phyloP scores from a whole-genome alignment of 148 eudicot genomes.

The Amaranthus hypochondriacus region DNA sequence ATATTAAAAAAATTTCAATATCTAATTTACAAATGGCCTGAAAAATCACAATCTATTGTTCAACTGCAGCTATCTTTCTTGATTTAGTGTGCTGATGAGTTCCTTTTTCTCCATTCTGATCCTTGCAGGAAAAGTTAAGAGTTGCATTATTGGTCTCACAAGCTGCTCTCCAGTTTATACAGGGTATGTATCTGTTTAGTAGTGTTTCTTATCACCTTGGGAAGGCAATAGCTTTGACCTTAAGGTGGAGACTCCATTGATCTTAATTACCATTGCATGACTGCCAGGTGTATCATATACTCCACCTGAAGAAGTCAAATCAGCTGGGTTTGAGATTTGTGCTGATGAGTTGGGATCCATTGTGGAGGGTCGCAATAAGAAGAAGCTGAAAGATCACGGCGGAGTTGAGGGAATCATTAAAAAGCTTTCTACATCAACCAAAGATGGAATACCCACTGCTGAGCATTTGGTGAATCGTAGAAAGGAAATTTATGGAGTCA shows the following conservation, averaged over 20 bases:
- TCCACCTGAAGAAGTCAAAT: constrained; percentile 65
- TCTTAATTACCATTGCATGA: constrained; percentile 5
- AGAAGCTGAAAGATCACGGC: constrained; percentile 65
- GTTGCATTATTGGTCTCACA: constrained; percentile 79
- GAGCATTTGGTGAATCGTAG: constrained; percentile 44
- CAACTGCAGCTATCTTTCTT: background rate
- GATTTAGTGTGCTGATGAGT: constrained; percentile 9
- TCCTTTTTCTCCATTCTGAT: background rate
- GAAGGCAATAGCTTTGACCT: background rate
- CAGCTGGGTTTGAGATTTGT: constrained; percentile 69
- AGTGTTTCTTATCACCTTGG: background rate
- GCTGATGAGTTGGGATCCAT: constrained; percentile 82
- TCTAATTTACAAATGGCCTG: background rate
- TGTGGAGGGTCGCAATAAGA: constrained; percentile 61
- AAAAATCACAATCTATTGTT: background rate
- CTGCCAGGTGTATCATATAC: constrained; percentile 60
- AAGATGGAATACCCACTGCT: constrained; percentile 48
- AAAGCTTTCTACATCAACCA: constrained; percentile 52
- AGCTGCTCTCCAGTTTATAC: constrained; percentile 85
- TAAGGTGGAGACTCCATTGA: constrained; percentile 6
- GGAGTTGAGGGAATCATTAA: constrained; percentile 62
- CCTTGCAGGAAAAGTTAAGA: constrained; percentile 70
- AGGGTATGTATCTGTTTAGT: constrained; percentile 35
- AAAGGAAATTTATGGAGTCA: constrained; percentile 62
- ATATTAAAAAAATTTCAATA: background rate